These are phyloP conservation scores for Alloteropsis semialata DNA, from an alignment of 176 grass and related monocot species.

Conservation along the genomic window DNA sequence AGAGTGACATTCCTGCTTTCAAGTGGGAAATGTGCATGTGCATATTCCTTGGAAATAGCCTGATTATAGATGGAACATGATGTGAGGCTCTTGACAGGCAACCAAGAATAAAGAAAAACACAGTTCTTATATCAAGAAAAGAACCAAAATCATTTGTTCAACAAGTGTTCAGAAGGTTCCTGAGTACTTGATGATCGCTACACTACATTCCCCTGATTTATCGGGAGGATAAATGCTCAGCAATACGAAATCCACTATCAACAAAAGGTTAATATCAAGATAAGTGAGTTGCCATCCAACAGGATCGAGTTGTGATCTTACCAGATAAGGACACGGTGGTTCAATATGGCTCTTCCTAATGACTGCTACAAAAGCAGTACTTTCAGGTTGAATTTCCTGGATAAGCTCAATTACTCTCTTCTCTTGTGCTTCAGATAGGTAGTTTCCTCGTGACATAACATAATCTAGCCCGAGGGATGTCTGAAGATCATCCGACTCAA, in stretches of 20 bases:
- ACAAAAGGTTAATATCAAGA: neutral
- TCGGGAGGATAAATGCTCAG: too few species aligned
- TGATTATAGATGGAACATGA: conserved; percentile 8
- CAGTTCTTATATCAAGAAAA: too few species aligned
- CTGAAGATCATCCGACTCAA: neutral
- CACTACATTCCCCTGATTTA: too few species aligned
- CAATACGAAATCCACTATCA: neutral
- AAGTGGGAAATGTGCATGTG: conserved; percentile 15
- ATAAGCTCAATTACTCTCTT: neutral
- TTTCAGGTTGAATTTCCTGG: conserved; percentile 3
- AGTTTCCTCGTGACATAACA: neutral
- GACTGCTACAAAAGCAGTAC: conserved; percentile 22
- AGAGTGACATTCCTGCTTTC: conserved; percentile 24
- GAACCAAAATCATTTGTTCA: neutral
- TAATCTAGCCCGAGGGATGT: neutral
- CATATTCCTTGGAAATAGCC: conserved; percentile 35
- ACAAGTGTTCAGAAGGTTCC: neutral
- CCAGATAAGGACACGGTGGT: neutral
- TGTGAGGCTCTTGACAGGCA: neutral
- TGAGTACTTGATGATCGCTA: too few species aligned
- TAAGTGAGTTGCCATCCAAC: neutral
- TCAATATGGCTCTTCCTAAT: conserved; percentile 12
- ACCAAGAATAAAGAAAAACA: neutral
- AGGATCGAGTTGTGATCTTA: neutral
- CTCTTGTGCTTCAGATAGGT: neutral